Percentiles rank a stretch among this genome's conserved stretches.
These are phyloP conservation scores for Canavalia ensiformis DNA, from an alignment of 306 rosid species.

Conservation along the genomic window DNA sequence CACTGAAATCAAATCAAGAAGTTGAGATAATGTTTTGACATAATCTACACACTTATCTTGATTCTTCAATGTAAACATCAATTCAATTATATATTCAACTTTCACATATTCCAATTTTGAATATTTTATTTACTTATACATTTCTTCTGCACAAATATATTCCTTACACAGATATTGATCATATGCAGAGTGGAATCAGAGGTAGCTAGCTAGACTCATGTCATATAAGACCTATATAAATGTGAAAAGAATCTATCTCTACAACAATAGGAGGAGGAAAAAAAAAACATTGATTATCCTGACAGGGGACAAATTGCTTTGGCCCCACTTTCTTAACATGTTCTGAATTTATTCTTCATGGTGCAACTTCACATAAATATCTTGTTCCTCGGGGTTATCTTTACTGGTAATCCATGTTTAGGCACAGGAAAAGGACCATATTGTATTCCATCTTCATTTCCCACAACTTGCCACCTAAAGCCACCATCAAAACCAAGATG, in stretches of 20 bases:
- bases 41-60: background rate
- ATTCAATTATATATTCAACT: conserved; percentile 35
- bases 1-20: background rate
- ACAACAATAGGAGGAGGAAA: conserved; percentile 34
- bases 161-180: conserved; percentile 41
- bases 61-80: background rate
- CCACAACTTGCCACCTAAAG: conserved; percentile 78
- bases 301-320: conserved; percentile 44
- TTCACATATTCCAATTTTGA: conserved; percentile 10
- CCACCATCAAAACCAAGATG: conserved; percentile 27
- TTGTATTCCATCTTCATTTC: conserved; percentile 76
- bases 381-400: conserved; percentile 60
- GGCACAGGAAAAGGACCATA: conserved; percentile 97
- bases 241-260: conserved; percentile 58
- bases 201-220: conserved; percentile 29
- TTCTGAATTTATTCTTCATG: conserved; percentile 44
- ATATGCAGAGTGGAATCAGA: conserved; percentile 22
- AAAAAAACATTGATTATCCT: conserved; percentile 20
- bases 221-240: conserved; percentile 15
- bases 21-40: background rate
- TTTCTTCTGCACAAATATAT: conserved; percentile 44
- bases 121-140: background rate
- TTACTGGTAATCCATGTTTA: conserved; percentile 80
- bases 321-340: conserved; percentile 50
- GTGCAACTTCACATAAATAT: conserved; percentile 41